Percentiles rank a stretch among this genome's conserved stretches.
Evolutionary conservation across 805 yeast species (phyloP).

Genomic region (Aciculoconidium aculeatum): DNA sequence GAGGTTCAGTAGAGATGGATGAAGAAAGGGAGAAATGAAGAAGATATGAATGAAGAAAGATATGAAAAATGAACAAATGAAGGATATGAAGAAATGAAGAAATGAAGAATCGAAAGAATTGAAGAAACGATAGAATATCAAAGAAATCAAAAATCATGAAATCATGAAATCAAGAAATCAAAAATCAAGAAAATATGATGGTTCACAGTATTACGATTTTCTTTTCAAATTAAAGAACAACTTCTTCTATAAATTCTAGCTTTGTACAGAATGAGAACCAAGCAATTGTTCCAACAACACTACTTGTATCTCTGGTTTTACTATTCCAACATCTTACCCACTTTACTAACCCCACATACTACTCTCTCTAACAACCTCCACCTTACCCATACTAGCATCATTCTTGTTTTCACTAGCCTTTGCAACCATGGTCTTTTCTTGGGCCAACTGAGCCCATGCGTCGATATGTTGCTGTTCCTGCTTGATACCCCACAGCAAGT

Average conservation of each 20-base stretch:
- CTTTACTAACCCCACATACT: conserved; percentile 25
- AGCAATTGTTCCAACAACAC: background rate
- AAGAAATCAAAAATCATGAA: no score
- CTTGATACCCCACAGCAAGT: conserved; percentile 61
- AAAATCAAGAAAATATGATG: no score
- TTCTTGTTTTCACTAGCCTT: conserved; percentile 36
- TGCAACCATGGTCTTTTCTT: conserved; percentile 51
- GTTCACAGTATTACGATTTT: no score
- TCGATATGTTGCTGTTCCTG: conserved; percentile 68
- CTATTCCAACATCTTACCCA: background rate
- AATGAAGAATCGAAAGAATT: no score
- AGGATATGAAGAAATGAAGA: no score
- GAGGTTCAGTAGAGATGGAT: background rate
- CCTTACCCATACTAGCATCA: conserved; percentile 9
- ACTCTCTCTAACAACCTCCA: conserved; percentile 13
- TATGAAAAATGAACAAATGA: background rate
- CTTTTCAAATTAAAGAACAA: no score
- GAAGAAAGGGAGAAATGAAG: conserved; percentile 1
- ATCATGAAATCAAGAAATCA: no score
- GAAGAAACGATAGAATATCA: no score
- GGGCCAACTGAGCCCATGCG: conserved; percentile 69
- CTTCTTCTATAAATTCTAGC: no score
- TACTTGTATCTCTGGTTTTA: background rate
- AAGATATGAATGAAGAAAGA: background rate
- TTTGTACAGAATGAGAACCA: no score